These are phyloP conservation scores for Coniochaeta hoffmannii DNA, from an alignment of 2,329 filamentous ascomycete genomes.

Conservation along the genomic window DNA sequence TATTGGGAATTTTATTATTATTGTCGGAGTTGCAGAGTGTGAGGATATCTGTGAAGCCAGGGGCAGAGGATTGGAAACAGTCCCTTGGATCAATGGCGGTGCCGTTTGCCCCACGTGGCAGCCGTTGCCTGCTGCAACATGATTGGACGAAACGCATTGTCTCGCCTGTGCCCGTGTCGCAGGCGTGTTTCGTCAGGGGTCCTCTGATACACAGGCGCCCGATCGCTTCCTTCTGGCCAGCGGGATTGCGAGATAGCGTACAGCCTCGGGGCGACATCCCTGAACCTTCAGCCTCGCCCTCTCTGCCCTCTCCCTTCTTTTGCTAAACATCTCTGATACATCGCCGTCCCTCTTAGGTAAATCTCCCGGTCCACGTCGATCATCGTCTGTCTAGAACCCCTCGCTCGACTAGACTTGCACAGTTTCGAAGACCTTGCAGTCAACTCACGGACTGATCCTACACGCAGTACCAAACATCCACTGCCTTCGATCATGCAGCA, in stretches of 20 bases:
- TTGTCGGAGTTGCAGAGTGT: background rate
- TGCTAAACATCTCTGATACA: background rate
- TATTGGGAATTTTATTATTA: too few relatives aligned
- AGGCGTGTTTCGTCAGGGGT: conserved; percentile 30
- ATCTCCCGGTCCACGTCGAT: too few relatives aligned
- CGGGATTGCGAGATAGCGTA: too few relatives aligned
- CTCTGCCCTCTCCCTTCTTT: background rate
- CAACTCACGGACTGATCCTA: background rate
- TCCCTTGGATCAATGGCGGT: background rate
- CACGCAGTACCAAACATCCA: background rate
- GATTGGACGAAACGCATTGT: background rate
- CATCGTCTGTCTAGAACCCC: background rate
- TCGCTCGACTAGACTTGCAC: background rate
- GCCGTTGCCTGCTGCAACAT: background rate
- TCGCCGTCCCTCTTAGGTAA: too few relatives aligned
- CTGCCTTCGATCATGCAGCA: background rate
- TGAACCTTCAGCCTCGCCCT: background rate
- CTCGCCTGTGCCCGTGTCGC: conserved; percentile 18
- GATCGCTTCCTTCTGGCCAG: too few relatives aligned
- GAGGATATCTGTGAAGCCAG: background rate
- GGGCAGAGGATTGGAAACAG: background rate
- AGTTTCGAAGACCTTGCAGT: background rate
- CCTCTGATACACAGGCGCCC: conserved; percentile 24
- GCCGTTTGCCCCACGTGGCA: background rate
- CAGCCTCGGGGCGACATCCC: too few relatives aligned